Percentiles rank a stretch among this genome's conserved stretches.
Conservation (phyloP, 805 yeast species). For the Tetrapisispora namnaoensis region DNA sequence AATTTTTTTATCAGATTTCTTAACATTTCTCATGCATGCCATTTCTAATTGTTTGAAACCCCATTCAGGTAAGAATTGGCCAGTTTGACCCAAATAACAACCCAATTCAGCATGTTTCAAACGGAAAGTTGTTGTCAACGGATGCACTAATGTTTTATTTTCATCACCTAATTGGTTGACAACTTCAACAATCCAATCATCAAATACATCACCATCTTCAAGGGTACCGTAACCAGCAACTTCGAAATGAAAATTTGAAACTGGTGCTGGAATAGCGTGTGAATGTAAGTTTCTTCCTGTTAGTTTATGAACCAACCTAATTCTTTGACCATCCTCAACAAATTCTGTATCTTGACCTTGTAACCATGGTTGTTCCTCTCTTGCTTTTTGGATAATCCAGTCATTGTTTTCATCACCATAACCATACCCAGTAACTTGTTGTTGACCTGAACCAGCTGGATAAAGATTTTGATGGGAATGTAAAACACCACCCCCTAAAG, state of each 20-base stretch:
- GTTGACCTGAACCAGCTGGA: constrained; percentile 92
- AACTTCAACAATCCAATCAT: constrained; percentile 85
- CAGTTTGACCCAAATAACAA: constrained; percentile 70
- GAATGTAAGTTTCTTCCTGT: constrained; percentile 77
- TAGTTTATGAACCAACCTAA: constrained; percentile 60
- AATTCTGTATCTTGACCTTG: constrained; percentile 22
- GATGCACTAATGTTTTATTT: constrained; percentile 46
- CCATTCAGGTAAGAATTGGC: constrained; percentile 67
- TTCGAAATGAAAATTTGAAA: constrained; percentile 58
- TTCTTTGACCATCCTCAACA: constrained; percentile 51
- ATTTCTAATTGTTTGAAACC: constrained; percentile 82
- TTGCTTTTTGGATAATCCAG: constrained; percentile 57
- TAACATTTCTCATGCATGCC: constrained; percentile 53
- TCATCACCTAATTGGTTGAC: constrained; percentile 45
- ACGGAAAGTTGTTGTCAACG: constrained; percentile 64
- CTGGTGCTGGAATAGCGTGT: constrained; percentile 76
- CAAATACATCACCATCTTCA: constrained; percentile 64
- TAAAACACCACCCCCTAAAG: constrained; percentile 59
- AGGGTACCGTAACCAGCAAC: constrained; percentile 79
- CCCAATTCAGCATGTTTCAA: constrained; percentile 53
- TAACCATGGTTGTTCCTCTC: constrained; percentile 30
- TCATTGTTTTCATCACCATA: constrained; percentile 82
- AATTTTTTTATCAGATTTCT: constrained; percentile 66
- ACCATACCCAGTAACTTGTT: constrained; percentile 88
- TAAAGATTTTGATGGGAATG: constrained; percentile 83